These are phyloP conservation scores for Saccharomycopsis amapae DNA, from an alignment of 805 yeast species.

Conservation along the genomic window DNA sequence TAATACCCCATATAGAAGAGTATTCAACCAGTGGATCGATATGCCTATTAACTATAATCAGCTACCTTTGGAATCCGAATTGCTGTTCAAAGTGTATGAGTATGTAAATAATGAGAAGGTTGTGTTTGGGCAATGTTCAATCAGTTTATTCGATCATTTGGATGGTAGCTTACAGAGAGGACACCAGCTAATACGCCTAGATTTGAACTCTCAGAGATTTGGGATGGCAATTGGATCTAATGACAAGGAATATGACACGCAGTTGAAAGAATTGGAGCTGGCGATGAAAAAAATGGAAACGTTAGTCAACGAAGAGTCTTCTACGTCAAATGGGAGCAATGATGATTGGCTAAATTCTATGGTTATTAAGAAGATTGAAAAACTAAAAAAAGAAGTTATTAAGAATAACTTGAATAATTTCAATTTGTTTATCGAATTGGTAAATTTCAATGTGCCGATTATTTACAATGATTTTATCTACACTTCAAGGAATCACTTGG, in stretches of 20 bases:
- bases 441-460: slow-evolving; percentile 37
- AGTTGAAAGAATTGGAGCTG: slow-evolving; percentile 12
- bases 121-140: slow-evolving; percentile 54
- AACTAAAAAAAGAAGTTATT: slow-evolving; percentile 13
- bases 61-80: slow-evolving; percentile 52
- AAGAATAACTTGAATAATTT: slow-evolving; percentile 20
- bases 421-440: slow-evolving; percentile 34
- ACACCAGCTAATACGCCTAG: slow-evolving; percentile 50
- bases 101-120: slow-evolving; percentile 46
- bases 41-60: slow-evolving; percentile 69
- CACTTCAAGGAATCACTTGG: background rate
- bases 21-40: slow-evolving; percentile 67
- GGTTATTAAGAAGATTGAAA: slow-evolving; percentile 15
- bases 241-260: slow-evolving; percentile 5
- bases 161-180: slow-evolving; percentile 65
- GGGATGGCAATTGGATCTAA: background rate
- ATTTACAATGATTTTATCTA: slow-evolving; percentile 35
- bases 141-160: slow-evolving; percentile 49
- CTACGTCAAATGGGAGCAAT: background rate
- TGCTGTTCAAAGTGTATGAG: slow-evolving; percentile 63
- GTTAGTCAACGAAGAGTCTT: background rate
- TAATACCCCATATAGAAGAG: slow-evolving; percentile 27
- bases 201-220: slow-evolving; percentile 47
- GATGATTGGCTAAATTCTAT: slow-evolving; percentile 18
- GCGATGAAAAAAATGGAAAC: slow-evolving; percentile 14